Conservation (phyloP, 495 filamentous ascomycete genomes). For the Jackrogersella multiformis region DNA sequence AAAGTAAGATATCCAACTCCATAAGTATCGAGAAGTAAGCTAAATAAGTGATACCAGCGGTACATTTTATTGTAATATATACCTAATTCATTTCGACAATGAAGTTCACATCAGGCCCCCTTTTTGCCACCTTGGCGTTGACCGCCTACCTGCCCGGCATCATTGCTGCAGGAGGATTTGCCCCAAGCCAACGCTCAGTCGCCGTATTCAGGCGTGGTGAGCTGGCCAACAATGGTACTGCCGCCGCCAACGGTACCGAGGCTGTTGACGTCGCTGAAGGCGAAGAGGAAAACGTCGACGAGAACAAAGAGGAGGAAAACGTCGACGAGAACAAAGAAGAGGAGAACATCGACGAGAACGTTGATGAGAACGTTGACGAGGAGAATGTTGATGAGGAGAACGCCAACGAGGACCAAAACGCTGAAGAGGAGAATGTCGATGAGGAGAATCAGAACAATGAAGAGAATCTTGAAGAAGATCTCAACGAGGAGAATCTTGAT, state of each 20-base stretch:
- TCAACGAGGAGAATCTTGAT: constrained; percentile 15
- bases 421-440: constrained; percentile 12
- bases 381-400: constrained; percentile 9
- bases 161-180: constrained; percentile 17
- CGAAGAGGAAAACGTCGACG: constrained; percentile 16
- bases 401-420: neutral
- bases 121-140: constrained; percentile 42
- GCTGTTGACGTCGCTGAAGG: constrained; percentile 14
- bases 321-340: constrained; percentile 11
- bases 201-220: constrained; percentile 19
- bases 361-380: too few species aligned
- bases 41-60: constrained; percentile 23
- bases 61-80: constrained; percentile 14
- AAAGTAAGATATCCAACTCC: constrained; percentile 24
- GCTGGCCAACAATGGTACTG: constrained; percentile 33
- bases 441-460: constrained; percentile 9
- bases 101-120: constrained; percentile 36
- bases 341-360: too few species aligned
- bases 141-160: constrained; percentile 41
- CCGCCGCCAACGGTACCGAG: constrained; percentile 34
- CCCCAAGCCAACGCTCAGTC: constrained; percentile 16
- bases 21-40: neutral
- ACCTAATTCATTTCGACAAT: constrained; percentile 16
- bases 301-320: constrained; percentile 28
- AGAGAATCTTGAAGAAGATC: constrained; percentile 5